phyloP scores from a whole-genome alignment of 2,329 filamentous ascomycete species.

The Diaporthe sp. region DNA sequence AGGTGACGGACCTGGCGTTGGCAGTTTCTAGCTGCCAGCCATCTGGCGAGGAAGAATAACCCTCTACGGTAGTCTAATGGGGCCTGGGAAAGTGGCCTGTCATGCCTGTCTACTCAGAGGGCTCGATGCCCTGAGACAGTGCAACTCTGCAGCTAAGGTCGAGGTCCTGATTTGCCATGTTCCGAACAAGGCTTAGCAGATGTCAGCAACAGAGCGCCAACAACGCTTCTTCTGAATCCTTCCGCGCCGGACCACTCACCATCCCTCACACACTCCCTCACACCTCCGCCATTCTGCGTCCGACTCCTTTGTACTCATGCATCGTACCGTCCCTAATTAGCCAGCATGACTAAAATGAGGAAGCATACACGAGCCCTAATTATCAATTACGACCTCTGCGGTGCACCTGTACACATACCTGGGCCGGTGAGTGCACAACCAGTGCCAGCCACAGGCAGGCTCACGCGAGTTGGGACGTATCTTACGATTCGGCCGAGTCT shows the following conservation, averaged over 20 bases:
- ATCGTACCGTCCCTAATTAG: background rate
- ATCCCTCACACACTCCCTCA: background rate
- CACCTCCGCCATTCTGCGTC: background rate
- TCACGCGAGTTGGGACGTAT: background rate
- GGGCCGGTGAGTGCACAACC: background rate
- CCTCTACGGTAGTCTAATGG: background rate
- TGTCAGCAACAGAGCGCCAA: conserved; percentile 21
- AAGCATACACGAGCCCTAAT: background rate
- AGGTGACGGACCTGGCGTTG: background rate
- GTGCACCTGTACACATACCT: background rate
- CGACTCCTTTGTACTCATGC: background rate
- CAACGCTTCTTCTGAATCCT: conserved; percentile 27
- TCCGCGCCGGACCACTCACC: background rate
- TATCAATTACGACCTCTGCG: background rate
- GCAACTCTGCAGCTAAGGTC: background rate
- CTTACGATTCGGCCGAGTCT: background rate
- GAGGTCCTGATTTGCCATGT: conserved; percentile 18
- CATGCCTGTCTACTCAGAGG: background rate
- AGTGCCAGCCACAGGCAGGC: background rate
- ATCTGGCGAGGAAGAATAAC: background rate
- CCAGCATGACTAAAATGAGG: background rate
- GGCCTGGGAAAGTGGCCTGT: background rate
- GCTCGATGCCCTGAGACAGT: conserved; percentile 15
- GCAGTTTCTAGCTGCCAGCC: background rate
- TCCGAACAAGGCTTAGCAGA: conserved; percentile 24